A percentile compares a stretch with the other conserved stretches of the same genome.
Evolutionary conservation across 2,329 filamentous ascomycete genomes (phyloP).

Genomic region (Xylaria arbuscula): DNA sequence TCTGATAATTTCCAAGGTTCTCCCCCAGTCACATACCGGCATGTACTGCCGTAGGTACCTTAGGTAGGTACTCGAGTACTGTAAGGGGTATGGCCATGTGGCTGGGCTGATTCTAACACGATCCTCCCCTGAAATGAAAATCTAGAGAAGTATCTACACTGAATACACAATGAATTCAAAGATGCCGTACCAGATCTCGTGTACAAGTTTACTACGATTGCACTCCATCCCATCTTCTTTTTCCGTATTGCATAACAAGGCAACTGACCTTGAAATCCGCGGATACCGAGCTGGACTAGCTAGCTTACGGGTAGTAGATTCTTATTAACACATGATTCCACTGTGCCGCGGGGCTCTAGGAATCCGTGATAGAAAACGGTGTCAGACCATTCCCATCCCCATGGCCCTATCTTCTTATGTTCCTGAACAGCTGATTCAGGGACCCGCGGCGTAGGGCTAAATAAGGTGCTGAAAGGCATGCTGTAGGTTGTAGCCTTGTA

Average conservation of each 20-base stretch:
- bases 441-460: neutral
- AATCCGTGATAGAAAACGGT: neutral
- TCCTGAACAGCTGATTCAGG: slow-evolving; percentile 30
- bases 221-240: no score
- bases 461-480: neutral
- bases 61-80: no score
- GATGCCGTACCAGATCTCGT: neutral
- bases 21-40: slow-evolving; percentile 7
- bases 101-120: slow-evolving; percentile 33
- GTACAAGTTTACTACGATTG: no score
- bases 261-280: slow-evolving; percentile 15
- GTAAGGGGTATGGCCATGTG: neutral
- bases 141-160: neutral
- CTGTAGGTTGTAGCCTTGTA: neutral
- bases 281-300: slow-evolving; percentile 21
- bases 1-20: neutral
- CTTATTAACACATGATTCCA: neutral
- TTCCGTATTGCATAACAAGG: neutral
- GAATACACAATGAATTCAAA: no score
- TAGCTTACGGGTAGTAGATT: neutral
- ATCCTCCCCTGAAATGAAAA: slow-evolving; percentile 27
- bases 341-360: neutral
- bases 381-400: slow-evolving; percentile 23
- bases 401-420: slow-evolving; percentile 13
- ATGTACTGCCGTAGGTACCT: neutral